These are phyloP conservation scores for Sporothrix mexicana DNA, from an alignment of 2,329 filamentous ascomycete species.

Conservation along the genomic window DNA sequence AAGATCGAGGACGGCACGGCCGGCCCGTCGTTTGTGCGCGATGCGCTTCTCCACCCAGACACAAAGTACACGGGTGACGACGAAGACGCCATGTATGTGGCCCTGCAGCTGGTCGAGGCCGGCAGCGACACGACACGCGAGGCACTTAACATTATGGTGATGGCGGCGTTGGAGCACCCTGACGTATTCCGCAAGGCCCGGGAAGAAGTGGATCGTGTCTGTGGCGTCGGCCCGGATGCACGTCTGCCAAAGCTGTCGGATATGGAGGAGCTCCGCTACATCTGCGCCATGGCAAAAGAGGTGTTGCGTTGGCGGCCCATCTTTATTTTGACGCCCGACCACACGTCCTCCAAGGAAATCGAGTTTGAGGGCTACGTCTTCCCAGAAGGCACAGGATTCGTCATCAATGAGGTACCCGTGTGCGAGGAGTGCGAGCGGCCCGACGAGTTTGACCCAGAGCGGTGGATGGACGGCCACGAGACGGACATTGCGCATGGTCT, in stretches of 20 bases:
- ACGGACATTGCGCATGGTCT: conserved; percentile 13
- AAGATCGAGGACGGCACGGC: background rate
- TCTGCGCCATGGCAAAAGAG: conserved; percentile 18
- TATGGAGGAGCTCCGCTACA: conserved; percentile 14
- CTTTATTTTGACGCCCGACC: background rate
- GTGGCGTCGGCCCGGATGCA: background rate
- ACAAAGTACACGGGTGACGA: background rate
- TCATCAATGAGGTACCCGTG: conserved; percentile 18
- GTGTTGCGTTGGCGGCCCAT: conserved; percentile 4
- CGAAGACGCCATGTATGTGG: conserved; percentile 18
- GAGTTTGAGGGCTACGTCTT: conserved; percentile 19
- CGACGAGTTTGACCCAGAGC: background rate
- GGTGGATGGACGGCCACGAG: conserved; percentile 23
- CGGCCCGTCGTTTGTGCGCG: background rate
- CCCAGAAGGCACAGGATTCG: background rate
- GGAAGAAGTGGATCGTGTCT: background rate
- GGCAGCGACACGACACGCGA: conserved; percentile 10
- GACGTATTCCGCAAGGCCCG: conserved; percentile 1
- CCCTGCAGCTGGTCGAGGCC: conserved; percentile 13
- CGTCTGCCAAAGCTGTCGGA: background rate
- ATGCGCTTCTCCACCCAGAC: background rate
- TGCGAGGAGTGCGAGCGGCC: conserved; percentile 1
- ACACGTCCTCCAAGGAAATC: background rate
- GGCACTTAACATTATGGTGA: conserved; percentile 22
- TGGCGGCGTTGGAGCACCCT: conserved; percentile 9